Conservation (phyloP, 2,329 filamentous ascomycete species). For the Didymellaceae sp. region DNA sequence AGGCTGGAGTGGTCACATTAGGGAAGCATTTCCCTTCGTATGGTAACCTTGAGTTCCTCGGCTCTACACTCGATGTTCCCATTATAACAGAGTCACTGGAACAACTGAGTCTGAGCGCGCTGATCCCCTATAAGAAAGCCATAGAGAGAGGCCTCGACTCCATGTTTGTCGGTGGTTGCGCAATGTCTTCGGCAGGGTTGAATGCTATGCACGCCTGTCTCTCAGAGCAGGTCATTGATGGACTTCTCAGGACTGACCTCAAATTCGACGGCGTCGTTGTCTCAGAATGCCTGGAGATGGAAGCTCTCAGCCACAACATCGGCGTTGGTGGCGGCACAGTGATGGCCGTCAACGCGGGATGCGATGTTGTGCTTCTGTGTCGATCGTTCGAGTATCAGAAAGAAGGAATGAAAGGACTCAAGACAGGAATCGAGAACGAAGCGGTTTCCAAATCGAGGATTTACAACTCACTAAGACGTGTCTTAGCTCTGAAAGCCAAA, state of each 20-base stretch:
- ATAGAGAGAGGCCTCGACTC: constrained; percentile 86
- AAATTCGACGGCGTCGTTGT: constrained; percentile 92
- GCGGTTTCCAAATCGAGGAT: constrained; percentile 84
- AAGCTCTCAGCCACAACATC: constrained; percentile 91
- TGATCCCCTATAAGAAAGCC: constrained; percentile 90
- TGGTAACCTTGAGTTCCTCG: constrained; percentile 91
- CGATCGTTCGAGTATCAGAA: constrained; percentile 87
- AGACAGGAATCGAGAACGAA: constrained; percentile 86
- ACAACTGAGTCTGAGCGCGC: constrained; percentile 86
- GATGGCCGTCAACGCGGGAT: constrained; percentile 96
- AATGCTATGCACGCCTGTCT: constrained; percentile 96
- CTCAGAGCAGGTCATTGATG: constrained; percentile 91
- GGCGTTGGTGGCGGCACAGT: constrained; percentile 96
- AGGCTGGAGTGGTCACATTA: constrained; percentile 85
- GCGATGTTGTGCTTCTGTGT: constrained; percentile 88
- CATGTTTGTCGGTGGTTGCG: constrained; percentile 95
- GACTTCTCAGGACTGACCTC: constrained; percentile 84
- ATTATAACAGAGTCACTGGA: constrained; percentile 95
- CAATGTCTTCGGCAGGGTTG: constrained; percentile 88
- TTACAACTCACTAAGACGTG: constrained; percentile 77
- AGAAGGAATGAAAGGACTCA: constrained; percentile 88
- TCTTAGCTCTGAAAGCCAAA: constrained; percentile 79
- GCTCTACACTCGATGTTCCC: constrained; percentile 88
- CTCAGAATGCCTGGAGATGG: constrained; percentile 96
- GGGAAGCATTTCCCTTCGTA: constrained; percentile 98